Evolutionary conservation across 305 asterid species (phyloP).

Genomic region (Solanum hybrid): DNA sequence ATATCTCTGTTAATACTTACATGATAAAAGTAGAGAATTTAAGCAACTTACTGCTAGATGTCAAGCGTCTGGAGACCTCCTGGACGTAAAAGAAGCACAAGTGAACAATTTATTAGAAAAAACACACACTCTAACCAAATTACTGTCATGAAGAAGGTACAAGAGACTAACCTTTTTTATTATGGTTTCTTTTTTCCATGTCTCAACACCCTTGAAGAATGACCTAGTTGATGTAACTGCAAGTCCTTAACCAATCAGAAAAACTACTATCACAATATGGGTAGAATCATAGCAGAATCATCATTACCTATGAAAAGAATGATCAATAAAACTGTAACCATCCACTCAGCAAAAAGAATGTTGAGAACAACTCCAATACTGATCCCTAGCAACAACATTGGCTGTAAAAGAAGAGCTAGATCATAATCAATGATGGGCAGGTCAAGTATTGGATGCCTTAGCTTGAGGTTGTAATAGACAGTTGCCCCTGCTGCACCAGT

Average conservation of each 20-base stretch:
- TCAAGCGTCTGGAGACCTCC: slow-evolving; percentile 36
- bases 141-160: background rate
- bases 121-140: background rate
- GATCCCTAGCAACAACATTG: slow-evolving; percentile 57
- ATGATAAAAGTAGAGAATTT: background rate
- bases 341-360: slow-evolving; percentile 36
- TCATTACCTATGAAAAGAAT: slow-evolving; percentile 43
- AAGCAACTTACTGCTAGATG: slow-evolving; percentile 22
- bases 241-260: background rate
- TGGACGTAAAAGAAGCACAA: slow-evolving; percentile 8
- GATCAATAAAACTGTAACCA: slow-evolving; percentile 26
- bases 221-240: slow-evolving; percentile 62
- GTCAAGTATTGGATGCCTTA: slow-evolving; percentile 50
- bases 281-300: background rate
- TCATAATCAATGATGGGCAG: slow-evolving; percentile 59
- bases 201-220: slow-evolving; percentile 66
- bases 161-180: slow-evolving; percentile 35
- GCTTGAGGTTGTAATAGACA: slow-evolving; percentile 52
- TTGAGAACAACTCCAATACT: slow-evolving; percentile 60
- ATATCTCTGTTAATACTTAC: background rate
- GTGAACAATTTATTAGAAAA: background rate
- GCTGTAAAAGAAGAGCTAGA: slow-evolving; percentile 58
- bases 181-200: slow-evolving; percentile 71
- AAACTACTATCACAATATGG: background rate
- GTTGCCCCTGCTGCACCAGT: slow-evolving; percentile 58